These are phyloP conservation scores for Lachancea cidri DNA, from an alignment of 805 yeast genomes.

Conservation along the genomic window DNA sequence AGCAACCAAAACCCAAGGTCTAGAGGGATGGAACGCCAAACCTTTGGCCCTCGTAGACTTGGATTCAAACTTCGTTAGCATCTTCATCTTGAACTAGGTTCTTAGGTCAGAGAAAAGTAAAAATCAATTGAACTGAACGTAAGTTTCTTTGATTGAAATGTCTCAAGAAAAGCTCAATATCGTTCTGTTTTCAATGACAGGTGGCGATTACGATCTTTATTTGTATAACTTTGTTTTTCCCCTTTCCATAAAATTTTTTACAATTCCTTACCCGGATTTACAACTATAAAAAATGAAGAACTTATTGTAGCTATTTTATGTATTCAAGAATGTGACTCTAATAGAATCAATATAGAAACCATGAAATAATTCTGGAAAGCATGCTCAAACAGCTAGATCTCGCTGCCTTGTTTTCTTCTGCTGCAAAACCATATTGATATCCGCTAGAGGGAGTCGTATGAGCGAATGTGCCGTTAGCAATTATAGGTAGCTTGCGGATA, in stretches of 20 bases:
- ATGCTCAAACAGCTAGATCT: neutral
- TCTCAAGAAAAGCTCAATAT: neutral
- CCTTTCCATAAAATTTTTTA: neutral
- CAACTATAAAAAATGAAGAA: neutral
- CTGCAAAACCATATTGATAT: neutral
- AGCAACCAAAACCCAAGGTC: slow-evolving; percentile 96
- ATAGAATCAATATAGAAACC: too few species aligned
- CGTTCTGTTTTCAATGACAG: neutral
- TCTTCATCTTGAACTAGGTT: slow-evolving; percentile 56
- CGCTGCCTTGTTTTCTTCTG: neutral
- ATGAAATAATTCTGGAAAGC: neutral
- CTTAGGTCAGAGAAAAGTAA: neutral
- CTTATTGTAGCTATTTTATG: too few species aligned
- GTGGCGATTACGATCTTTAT: neutral
- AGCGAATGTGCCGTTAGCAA: neutral
- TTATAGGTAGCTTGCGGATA: neutral
- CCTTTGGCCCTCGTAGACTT: slow-evolving; percentile 97
- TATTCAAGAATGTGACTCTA: too few species aligned
- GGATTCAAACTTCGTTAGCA: slow-evolving; percentile 89
- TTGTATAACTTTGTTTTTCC: neutral
- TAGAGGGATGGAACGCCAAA: slow-evolving; percentile 87
- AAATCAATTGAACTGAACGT: neutral
- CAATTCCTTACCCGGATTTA: neutral
- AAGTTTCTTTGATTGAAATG: neutral
- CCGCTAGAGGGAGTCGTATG: neutral